Percentiles rank a stretch among this genome's conserved stretches.
Conservation (phyloP, 2,329 filamentous ascomycete genomes). For the Claviceps africana region DNA sequence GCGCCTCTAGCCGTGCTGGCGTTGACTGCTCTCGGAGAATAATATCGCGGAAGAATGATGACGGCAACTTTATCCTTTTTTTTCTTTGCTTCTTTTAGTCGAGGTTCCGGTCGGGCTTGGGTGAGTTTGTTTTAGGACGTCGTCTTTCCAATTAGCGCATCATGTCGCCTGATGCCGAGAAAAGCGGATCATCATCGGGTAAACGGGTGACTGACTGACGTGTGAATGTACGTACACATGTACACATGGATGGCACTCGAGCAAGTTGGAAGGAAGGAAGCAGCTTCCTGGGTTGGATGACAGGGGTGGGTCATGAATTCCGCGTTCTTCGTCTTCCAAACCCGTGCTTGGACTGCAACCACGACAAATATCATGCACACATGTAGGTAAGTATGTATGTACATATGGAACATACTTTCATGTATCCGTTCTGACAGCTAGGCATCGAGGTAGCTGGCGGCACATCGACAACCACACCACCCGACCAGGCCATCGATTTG, state of each 20-base stretch:
- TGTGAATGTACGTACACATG: no score
- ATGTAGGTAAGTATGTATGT: no score
- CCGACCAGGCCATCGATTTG: neutral
- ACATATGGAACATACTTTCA: no score
- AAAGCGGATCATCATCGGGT: constrained; percentile 4
- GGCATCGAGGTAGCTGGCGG: no score
- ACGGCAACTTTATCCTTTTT: neutral
- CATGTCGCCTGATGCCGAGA: neutral
- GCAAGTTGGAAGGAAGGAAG: neutral
- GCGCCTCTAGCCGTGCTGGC: neutral
- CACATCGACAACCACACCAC: neutral
- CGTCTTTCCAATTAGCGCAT: neutral
- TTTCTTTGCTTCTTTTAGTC: neutral
- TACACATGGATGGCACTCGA: no score
- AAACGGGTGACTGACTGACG: neutral
- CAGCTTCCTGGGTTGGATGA: neutral
- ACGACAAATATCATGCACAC: neutral
- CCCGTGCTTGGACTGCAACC: constrained; percentile 1
- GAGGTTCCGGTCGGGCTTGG: neutral
- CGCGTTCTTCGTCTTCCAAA: constrained; percentile 6
- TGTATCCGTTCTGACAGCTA: neutral
- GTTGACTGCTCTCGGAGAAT: neutral
- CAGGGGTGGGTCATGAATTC: constrained; percentile 3
- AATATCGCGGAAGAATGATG: neutral
- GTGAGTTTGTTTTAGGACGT: no score